Conservation (phyloP, 805 yeast species). For the Wickerhamiella kurtzmanii region DNA sequence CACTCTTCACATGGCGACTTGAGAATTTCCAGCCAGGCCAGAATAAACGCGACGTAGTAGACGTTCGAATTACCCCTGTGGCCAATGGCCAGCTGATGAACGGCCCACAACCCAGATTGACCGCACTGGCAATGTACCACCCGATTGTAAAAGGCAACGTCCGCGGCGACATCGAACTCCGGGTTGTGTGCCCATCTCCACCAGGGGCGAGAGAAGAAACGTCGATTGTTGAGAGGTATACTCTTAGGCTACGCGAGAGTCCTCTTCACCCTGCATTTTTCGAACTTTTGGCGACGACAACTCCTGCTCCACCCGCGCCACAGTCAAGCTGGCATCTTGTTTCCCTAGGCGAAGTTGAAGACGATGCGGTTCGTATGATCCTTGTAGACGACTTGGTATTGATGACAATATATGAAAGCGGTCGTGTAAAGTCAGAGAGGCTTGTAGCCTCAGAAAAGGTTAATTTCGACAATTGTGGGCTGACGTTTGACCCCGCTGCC, state of each 20-base stretch:
- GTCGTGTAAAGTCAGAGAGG: constrained; percentile 18
- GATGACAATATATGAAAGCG: constrained; percentile 12
- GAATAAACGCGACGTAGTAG: constrained; percentile 6
- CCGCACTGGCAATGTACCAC: constrained; percentile 1
- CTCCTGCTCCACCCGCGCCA: constrained; percentile 11
- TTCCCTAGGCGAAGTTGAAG: neutral
- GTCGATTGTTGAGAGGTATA: constrained; percentile 4
- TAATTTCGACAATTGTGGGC: constrained; percentile 8
- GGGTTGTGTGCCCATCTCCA: constrained; percentile 5
- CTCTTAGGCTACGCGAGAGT: constrained; percentile 6
- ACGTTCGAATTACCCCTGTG: constrained; percentile 3
- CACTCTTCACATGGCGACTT: constrained; percentile 21
- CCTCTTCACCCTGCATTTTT: constrained; percentile 16
- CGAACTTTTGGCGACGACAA: constrained; percentile 11
- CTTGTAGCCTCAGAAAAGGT: constrained; percentile 10
- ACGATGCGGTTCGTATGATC: constrained; percentile 8
- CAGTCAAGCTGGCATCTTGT: constrained; percentile 6
- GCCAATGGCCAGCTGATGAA: constrained; percentile 1
- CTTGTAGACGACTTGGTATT: constrained; percentile 14
- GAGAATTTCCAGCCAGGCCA: constrained; percentile 1
- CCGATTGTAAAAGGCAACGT: neutral
- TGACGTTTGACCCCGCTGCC: constrained; percentile 8
- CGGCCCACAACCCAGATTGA: neutral
- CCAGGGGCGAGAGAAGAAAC: neutral
- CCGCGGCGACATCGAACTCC: constrained; percentile 1